These are phyloP conservation scores for Aspergillus homomorphus DNA, from an alignment of 495 filamentous ascomycete species.

Conservation along the genomic window DNA sequence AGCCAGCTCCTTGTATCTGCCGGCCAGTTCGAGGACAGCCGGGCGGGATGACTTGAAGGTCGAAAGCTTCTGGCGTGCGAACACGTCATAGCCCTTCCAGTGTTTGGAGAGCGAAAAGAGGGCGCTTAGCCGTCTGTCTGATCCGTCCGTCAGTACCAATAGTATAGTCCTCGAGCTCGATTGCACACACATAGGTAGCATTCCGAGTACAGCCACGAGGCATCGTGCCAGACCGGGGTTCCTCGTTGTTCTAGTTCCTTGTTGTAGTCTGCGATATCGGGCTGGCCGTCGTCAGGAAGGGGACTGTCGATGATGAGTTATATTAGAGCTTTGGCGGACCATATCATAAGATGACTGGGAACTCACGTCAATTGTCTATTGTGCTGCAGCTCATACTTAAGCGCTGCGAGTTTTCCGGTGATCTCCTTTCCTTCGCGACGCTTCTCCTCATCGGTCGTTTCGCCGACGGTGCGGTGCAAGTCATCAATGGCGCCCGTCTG, in stretches of 20 bases:
- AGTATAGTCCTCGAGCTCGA: neutral
- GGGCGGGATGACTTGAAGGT: conserved; percentile 92
- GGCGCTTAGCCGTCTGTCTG: conserved; percentile 67
- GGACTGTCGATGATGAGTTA: conserved; percentile 50
- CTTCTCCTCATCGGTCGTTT: conserved; percentile 56
- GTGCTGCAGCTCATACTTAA: conserved; percentile 97
- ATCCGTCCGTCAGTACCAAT: conserved; percentile 17
- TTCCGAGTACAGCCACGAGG: conserved; percentile 85
- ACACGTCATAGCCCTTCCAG: conserved; percentile 94
- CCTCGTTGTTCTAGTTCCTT: conserved; percentile 74
- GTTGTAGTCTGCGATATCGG: conserved; percentile 83
- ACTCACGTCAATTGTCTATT: conserved; percentile 76
- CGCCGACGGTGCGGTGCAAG: conserved; percentile 67
- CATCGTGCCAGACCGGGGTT: conserved; percentile 74
- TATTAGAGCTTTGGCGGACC: neutral
- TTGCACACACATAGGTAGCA: conserved; percentile 86
- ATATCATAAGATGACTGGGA: neutral
- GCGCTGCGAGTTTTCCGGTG: conserved; percentile 68
- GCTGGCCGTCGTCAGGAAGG: conserved; percentile 72
- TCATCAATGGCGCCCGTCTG: conserved; percentile 96
- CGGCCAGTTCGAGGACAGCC: conserved; percentile 84
- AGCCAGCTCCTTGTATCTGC: conserved; percentile 65
- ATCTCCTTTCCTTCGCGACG: conserved; percentile 80
- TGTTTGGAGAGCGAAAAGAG: conserved; percentile 72
- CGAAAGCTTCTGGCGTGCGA: conserved; percentile 83